Base-by-base conservation (phyloP, 1,139 yeast genomes). In the Pichia norvegensis region DNA sequence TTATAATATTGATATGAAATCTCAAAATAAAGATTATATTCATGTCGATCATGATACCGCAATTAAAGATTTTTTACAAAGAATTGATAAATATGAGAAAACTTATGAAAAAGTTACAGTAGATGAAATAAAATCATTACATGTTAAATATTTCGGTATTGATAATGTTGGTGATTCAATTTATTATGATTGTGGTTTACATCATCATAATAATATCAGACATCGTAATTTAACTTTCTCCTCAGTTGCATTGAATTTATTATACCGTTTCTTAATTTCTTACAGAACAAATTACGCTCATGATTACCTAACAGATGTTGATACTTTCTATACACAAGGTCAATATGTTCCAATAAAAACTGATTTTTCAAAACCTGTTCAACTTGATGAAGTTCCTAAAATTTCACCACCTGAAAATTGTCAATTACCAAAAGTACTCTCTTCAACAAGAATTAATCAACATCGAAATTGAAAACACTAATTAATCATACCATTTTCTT, bases 1-100 rank as follows among this genome's bases (percentile, higher is more conserved):
- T 49, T 81, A 62, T 61, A 82, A 82, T 61, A 78, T 81, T 45
- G 79, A 74, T 54, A 74, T 78, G 44, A 82, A 82, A 62, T 73
- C 86, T 2, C 68, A 67, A 46, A 61, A 60, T 43, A 48, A 49
- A 40, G 66, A 62, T 46, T 62, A 62, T 46, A 41, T 41, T n/a
- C 46, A 52, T 8, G 47, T 53, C 40, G 54, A 60, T 33, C 55
- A 58, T 36, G 68, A 68, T 29, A 58, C 61, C 16, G 79, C 87
- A 6, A 71, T 81, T n/a, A 54, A 64, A 10, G 88, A 82, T 63
- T 82, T 82, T 56, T 70, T 79, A 40, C 66, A 68, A 46, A 68
- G 90, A 51, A 66, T 81, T n/a, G 63, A 67, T 35, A 73, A 74
- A 53, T 82, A 82, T 59, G 67, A 67, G 45, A 61, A 66, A 39